These are phyloP conservation scores for Trichosanthes truncata DNA, from an alignment of 306 rosid genomes.

Conservation along the genomic window DNA sequence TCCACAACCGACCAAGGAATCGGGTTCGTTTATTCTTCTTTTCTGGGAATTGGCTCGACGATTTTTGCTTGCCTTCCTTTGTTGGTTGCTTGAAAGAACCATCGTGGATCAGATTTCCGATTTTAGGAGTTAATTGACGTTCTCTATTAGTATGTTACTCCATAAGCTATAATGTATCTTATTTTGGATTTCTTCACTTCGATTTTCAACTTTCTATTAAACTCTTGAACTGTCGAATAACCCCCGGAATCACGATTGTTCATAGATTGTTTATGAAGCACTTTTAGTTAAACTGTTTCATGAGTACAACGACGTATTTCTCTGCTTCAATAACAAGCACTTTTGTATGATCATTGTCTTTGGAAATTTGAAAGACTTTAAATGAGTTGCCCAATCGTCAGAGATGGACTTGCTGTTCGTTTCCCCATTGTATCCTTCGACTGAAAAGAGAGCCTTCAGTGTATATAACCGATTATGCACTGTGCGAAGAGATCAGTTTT, in stretches of 20 bases:
- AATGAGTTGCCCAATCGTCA: background rate
- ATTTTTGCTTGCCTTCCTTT: no score
- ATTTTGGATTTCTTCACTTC: background rate
- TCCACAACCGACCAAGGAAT: no score
- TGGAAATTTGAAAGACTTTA: background rate
- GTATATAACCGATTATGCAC: background rate
- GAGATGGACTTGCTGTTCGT: constrained; percentile 19
- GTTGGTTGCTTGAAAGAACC: no score
- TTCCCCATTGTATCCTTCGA: background rate
- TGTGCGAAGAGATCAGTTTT: background rate
- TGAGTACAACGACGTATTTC: background rate
- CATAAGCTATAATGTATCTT: background rate
- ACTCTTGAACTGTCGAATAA: background rate
- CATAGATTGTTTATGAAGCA: no score
- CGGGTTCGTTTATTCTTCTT: no score
- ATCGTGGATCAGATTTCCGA: no score
- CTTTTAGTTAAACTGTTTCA: background rate
- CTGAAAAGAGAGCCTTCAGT: background rate
- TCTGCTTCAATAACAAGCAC: background rate
- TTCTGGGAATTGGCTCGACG: no score
- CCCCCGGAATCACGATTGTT: background rate
- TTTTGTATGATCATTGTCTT: background rate
- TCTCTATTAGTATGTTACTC: no score
- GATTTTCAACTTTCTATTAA: background rate
- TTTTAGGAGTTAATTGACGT: no score